Evolutionary conservation across 2,329 filamentous ascomycete genomes (phyloP).

Genomic region (Pyrenochaeta sp.): DNA sequence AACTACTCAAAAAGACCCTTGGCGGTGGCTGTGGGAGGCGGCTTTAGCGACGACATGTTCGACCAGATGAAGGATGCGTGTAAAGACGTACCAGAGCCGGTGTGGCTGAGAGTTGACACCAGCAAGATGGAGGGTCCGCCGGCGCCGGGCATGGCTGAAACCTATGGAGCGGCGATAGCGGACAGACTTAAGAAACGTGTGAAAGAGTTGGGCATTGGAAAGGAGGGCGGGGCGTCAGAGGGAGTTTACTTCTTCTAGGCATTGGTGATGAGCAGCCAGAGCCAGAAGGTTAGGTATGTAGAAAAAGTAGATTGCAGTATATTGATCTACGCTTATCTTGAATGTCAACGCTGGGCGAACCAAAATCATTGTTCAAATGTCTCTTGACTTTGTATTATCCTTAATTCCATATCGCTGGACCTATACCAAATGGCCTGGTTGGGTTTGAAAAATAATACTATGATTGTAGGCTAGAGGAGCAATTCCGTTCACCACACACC

Average conservation of each 20-base stretch:
- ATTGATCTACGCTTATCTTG: too few species aligned
- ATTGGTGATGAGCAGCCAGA: too few species aligned
- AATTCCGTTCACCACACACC: too few species aligned
- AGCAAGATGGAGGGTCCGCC: slow-evolving; percentile 6
- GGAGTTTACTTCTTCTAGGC: slow-evolving; percentile 6
- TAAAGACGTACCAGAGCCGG: slow-evolving; percentile 3
- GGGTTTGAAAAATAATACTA: too few species aligned
- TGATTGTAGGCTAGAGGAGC: too few species aligned
- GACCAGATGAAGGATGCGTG: slow-evolving; percentile 7
- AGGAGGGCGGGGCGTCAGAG: slow-evolving; percentile 3
- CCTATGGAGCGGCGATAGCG: slow-evolving; percentile 12
- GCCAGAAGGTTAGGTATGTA: too few species aligned
- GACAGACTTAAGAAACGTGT: slow-evolving; percentile 14
- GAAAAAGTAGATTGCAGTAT: too few species aligned
- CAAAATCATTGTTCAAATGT: too few species aligned
- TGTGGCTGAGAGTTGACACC: slow-evolving; percentile 16
- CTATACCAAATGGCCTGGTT: too few species aligned
- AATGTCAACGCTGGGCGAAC: too few species aligned
- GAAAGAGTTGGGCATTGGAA: slow-evolving; percentile 7
- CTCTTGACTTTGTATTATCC: too few species aligned
- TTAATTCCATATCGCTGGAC: too few species aligned
- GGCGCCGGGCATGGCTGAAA: slow-evolving; percentile 2
- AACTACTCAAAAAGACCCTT: slow-evolving; percentile 11
- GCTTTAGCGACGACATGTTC: slow-evolving; percentile 9
- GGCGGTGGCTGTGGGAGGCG: slow-evolving; percentile 14